Conservation (phyloP, 495 filamentous ascomycete genomes). For the Staphylotrichum tortipilum region DNA sequence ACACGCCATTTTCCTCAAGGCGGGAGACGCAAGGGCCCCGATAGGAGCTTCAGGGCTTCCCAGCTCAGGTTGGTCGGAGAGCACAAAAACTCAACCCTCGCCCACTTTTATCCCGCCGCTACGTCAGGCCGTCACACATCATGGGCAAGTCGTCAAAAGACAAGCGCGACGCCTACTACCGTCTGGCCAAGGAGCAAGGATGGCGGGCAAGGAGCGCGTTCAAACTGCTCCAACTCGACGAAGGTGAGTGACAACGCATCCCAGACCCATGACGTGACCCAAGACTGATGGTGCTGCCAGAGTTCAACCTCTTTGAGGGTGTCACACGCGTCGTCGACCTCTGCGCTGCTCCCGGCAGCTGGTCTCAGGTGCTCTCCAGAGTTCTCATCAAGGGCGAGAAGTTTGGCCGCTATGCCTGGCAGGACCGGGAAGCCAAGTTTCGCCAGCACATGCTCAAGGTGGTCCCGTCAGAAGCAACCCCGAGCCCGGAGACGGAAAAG, state of each 20-base stretch:
- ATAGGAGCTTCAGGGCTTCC: no score
- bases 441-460: slow-evolving; percentile 47
- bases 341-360: slow-evolving; percentile 91
- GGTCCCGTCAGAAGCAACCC: slow-evolving; percentile 21
- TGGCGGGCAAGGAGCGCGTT: slow-evolving; percentile 95
- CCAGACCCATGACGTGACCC: no score
- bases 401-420: slow-evolving; percentile 75
- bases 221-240: slow-evolving; percentile 92
- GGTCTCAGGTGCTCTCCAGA: slow-evolving; percentile 91
- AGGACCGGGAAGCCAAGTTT: slow-evolving; percentile 62
- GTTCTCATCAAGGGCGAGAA: slow-evolving; percentile 87
- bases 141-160: slow-evolving; percentile 99
- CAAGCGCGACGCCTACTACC: slow-evolving; percentile 95
- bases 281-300: slow-evolving; percentile 31
- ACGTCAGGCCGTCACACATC: no score
- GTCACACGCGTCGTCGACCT: slow-evolving; percentile 94
- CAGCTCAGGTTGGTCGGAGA: no score
- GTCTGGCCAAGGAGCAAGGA: slow-evolving; percentile 95
- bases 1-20: no score
- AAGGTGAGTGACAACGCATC: slow-evolving; percentile 48
- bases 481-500: background rate
- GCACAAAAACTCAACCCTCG: no score
- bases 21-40: no score
- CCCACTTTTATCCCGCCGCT: no score
- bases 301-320: slow-evolving; percentile 83